phyloP scores from a whole-genome alignment of 768 basidiomycete species.

The Tulasnella calospora region DNA sequence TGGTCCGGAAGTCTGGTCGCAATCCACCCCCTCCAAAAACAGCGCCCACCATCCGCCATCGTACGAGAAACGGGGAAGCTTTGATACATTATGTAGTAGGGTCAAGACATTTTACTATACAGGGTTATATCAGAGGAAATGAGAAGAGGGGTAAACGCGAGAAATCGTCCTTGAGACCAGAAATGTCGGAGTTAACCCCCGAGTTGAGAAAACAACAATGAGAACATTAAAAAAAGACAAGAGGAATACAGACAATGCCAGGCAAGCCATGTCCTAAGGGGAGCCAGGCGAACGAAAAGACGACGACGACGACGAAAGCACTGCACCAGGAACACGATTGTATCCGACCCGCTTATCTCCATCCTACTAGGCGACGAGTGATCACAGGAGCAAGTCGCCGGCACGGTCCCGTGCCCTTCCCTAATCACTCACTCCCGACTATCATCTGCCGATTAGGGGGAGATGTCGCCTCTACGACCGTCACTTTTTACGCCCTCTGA shows the following conservation, averaged over 20 bases:
- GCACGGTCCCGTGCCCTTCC: not conserved
- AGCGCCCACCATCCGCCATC: not conserved
- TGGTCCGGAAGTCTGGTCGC: not conserved
- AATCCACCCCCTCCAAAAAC: not conserved
- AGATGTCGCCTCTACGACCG: not conserved
- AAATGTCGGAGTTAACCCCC: not conserved
- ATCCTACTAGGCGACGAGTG: not conserved
- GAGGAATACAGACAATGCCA: not conserved
- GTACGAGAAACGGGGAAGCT: not conserved
- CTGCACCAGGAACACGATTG: not conserved
- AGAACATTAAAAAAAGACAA: not conserved
- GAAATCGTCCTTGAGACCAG: not conserved
- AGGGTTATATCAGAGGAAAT: not conserved
- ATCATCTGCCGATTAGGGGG: not conserved
- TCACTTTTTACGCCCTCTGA: not conserved
- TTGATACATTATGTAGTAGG: conserved; percentile 9
- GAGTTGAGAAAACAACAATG: not conserved
- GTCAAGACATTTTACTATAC: conserved; percentile 1
- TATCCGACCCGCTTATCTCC: not conserved
- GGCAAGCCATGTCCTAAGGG: not conserved
- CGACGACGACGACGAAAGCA: not conserved
- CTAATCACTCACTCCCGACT: not conserved
- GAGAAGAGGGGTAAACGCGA: not conserved
- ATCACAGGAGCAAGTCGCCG: not conserved
- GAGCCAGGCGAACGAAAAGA: not conserved